These are phyloP conservation scores for Kalanchoe fedtschenkoi DNA, from an alignment of 164 flowering plant genomes.

Conservation along the genomic window DNA sequence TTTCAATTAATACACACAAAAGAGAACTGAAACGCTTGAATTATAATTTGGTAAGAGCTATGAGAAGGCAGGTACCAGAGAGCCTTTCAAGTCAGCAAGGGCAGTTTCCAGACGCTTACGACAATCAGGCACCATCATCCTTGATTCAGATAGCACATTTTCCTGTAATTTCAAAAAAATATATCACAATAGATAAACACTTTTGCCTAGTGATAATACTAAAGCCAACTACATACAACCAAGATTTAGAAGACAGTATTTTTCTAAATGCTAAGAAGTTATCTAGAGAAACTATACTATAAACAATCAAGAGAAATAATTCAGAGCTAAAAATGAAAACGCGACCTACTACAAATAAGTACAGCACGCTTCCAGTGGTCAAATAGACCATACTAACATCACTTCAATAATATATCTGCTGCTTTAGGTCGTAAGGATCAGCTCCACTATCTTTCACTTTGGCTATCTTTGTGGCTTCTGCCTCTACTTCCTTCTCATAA, in stretches of 20 bases:
- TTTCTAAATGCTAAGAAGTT: not conserved
- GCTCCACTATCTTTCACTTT: slow-evolving; percentile 90
- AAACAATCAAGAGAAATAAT: not conserved
- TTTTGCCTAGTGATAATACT: not conserved
- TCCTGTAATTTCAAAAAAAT: slow-evolving; percentile 32
- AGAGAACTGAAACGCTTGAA: too few relatives aligned
- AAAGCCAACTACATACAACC: not conserved
- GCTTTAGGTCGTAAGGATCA: slow-evolving; percentile 89
- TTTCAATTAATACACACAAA: not conserved
- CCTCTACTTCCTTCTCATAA: slow-evolving; percentile 89
- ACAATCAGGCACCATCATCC: slow-evolving; percentile 98
- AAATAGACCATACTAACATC: not conserved
- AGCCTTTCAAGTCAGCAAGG: slow-evolving; percentile 54
- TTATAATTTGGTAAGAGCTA: not conserved
- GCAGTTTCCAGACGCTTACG: slow-evolving; percentile 76
- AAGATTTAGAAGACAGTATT: not conserved
- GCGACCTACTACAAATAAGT: not conserved
- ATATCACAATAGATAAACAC: not conserved
- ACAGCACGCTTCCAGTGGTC: not conserved
- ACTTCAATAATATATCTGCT: slow-evolving; percentile 43
- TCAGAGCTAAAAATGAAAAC: not conserved
- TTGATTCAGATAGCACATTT: slow-evolving; percentile 90
- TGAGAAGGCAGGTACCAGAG: too few relatives aligned
- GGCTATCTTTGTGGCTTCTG: slow-evolving; percentile 77
- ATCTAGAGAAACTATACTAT: not conserved